These are phyloP conservation scores for Moelleriella libera DNA, from an alignment of 2,329 filamentous ascomycete genomes.

Conservation along the genomic window DNA sequence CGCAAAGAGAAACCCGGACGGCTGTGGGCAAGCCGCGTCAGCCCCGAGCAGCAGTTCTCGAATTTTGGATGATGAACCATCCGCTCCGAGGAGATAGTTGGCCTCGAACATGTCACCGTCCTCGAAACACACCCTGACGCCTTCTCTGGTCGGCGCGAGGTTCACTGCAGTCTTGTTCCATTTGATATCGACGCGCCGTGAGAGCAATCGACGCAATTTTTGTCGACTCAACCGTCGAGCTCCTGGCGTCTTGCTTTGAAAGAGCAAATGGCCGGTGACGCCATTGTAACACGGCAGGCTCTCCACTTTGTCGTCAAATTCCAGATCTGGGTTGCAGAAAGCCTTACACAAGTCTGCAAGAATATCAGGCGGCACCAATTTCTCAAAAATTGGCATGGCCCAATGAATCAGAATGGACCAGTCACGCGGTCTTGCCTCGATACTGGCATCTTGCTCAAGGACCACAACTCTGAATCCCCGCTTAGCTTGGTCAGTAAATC, in stretches of 20 bases:
- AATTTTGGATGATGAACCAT: conserved; percentile 16
- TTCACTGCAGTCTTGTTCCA: conserved; percentile 13
- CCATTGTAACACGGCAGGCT: conserved; percentile 18
- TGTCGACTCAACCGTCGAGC: conserved; percentile 19
- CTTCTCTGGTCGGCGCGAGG: conserved; percentile 2
- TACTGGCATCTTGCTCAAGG: conserved; percentile 15
- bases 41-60: conserved; percentile 14
- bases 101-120: conserved; percentile 7
- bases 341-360: conserved; percentile 13
- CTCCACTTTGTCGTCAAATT: conserved; percentile 16
- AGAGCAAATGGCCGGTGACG: conserved; percentile 19
- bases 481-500: conserved; percentile 7
- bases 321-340: conserved; percentile 19
- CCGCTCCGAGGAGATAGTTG: conserved; percentile 14
- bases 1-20: conserved; percentile 15
- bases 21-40: conserved; percentile 11
- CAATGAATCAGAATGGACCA: conserved; percentile 26
- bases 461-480: conserved; percentile 17
- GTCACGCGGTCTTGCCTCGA: conserved; percentile 17
- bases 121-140: conserved; percentile 12
- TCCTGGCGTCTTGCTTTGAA: conserved; percentile 17
- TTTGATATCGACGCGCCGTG: conserved; percentile 16
- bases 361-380: conserved; percentile 18
- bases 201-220: conserved; percentile 16
- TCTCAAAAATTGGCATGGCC: conserved; percentile 19